These are phyloP conservation scores for Candida pseudoviswanathii DNA, from an alignment of 1,139 yeast species.

Conservation along the genomic window DNA sequence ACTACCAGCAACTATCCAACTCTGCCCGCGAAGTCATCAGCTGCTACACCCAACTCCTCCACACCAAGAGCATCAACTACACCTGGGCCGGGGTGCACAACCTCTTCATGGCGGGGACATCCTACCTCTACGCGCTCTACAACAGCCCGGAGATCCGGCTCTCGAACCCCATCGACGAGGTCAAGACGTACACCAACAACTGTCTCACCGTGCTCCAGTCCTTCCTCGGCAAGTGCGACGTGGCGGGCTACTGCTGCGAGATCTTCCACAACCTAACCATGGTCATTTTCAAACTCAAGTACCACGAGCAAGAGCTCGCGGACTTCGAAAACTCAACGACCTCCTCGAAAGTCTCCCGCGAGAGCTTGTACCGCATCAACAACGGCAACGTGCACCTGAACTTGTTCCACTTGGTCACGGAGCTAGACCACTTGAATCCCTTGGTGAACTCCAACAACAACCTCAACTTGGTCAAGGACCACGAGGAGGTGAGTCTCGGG, in stretches of 20 bases:
- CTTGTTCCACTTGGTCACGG: conserved; percentile 31
- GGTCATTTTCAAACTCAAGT: conserved; percentile 68
- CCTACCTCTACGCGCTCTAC: conserved; percentile 75
- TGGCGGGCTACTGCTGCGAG: conserved; percentile 72
- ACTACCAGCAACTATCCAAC: conserved; percentile 58
- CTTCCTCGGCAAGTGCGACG: conserved; percentile 71
- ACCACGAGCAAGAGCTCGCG: conserved; percentile 32
- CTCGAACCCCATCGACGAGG: conserved; percentile 49
- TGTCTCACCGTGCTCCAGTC: conserved; percentile 65
- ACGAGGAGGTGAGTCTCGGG: background rate
- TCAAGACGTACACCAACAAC: conserved; percentile 56
- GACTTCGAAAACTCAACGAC: conserved; percentile 17
- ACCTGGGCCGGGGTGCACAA: conserved; percentile 96
- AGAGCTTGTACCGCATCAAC: conserved; percentile 20
- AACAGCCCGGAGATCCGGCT: conserved; percentile 59
- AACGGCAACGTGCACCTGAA: conserved; percentile 40
- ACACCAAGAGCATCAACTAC: conserved; percentile 65
- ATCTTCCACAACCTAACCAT: conserved; percentile 72
- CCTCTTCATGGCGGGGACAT: conserved; percentile 85
- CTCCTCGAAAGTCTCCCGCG: conserved; percentile 13
- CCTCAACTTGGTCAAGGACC: background rate
- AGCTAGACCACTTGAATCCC: conserved; percentile 14
- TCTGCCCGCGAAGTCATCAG: conserved; percentile 69
- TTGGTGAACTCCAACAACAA: background rate
- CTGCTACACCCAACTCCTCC: conserved; percentile 60